Percentiles rank a stretch among this genome's conserved stretches.
Evolutionary conservation across 257 asterid genomes (phyloP).

Genomic region (Salvia splendens): DNA sequence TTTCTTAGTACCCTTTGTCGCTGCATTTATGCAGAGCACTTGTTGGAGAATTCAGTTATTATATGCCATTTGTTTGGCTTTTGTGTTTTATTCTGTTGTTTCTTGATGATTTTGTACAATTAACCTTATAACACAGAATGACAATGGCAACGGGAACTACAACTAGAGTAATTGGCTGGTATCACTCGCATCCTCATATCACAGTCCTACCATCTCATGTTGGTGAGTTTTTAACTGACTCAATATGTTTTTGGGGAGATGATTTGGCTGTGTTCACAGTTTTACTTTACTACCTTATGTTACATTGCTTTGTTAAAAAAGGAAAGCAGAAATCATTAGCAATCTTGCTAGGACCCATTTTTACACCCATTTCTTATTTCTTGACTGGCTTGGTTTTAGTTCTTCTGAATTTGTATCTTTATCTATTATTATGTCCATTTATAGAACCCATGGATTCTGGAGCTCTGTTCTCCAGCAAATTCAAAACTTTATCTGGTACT

Average conservation of each 20-base stretch:
- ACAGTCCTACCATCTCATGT: conserved; percentile 99
- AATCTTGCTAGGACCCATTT: not conserved
- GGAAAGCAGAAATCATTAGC: not conserved
- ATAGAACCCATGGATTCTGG: conserved; percentile 4
- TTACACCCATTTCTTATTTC: not conserved
- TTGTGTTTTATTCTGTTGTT: conserved; percentile 3
- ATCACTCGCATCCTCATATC: conserved; percentile 99
- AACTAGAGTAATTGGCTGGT: conserved; percentile 99
- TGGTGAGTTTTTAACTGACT: conserved; percentile 56
- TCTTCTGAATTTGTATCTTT: not conserved
- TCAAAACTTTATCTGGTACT: not conserved
- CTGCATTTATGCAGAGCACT: not conserved
- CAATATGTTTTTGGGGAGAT: not conserved
- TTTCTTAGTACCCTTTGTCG: not conserved
- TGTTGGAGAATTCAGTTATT: not conserved
- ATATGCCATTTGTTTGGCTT: not conserved
- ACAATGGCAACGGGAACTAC: conserved; percentile 72
- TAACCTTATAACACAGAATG: conserved; percentile 86
- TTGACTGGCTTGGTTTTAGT: not conserved
- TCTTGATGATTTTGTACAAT: conserved; percentile 44
- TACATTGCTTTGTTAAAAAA: not conserved
- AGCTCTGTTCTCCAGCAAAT: not conserved
- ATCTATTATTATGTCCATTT: not conserved
- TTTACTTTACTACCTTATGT: not conserved
- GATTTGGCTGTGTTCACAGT: not conserved